Evolutionary conservation across 78 protist species (phyloP), one percentile per base, ranked within the genome.

Genomic region (Blattamonas nauphoetae): DNA sequence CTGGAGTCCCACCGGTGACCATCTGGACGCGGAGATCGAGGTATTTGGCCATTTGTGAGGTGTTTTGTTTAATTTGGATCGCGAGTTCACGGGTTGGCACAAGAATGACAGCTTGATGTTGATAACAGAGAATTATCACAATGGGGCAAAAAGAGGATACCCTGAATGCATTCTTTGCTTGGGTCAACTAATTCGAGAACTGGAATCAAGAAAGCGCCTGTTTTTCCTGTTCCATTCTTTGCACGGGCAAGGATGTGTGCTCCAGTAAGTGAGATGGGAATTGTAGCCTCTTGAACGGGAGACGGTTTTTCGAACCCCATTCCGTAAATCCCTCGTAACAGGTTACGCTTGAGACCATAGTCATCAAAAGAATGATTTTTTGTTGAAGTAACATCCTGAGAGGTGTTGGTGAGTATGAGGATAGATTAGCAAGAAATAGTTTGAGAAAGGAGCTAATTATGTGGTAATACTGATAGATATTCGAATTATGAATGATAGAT

Each of bases 161-260:
- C 92, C 91, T 98, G 99, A 35, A 95, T 92, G 45, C 1, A 0
- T 5, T 42, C 5, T 44, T 87, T 85, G n/a, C 84, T 41, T 44
- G 93, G 6, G 79, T 96, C 95, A 2, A 94, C 63, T 64, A 84
- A 86, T 90, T 98, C 96, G 1, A 98, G 87, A 29, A 87, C 87
- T 35, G 99, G 99, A 41, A 98, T 93, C 11, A 93, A 45, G 89
- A 92, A 98, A 1, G 98, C 88, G 0, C 94, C 98, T 3, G 99
- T 96, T 92, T 98, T 98, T 41, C 99, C 99, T 0, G 99, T 98
- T 1, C 99, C 99, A 91, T 98, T 98, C 91, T 98, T 98, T 35
- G 99, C 99, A 36, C 99, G 89, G 44, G 55, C 87, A 34, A 35
- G 78, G 6, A 79, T 36, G 41, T 21, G 4, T 11, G 6, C 45